phyloP scores from a whole-genome alignment of 2,329 filamentous ascomycete genomes.

The Diaporthe vaccinii region DNA sequence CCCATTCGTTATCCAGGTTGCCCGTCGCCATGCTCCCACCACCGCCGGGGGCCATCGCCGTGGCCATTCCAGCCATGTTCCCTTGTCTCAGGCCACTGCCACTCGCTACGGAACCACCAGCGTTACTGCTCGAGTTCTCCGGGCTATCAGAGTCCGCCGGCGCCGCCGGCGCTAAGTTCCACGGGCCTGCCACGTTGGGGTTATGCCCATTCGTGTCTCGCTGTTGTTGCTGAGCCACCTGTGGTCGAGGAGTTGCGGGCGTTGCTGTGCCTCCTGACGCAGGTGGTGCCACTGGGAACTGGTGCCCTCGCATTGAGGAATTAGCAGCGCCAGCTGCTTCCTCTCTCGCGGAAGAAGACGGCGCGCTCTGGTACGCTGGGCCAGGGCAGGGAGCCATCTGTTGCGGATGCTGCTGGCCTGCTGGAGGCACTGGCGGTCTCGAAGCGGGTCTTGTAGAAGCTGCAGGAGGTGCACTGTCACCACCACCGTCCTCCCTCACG shows the following conservation, averaged over 20 bases:
- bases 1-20: conserved; percentile 34
- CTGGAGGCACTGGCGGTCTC: background rate
- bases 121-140: conserved; percentile 57
- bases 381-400: background rate
- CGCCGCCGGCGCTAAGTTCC: conserved; percentile 56
- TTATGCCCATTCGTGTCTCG: conserved; percentile 40
- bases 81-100: conserved; percentile 33
- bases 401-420: conserved; percentile 23
- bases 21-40: background rate
- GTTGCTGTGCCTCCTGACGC: background rate
- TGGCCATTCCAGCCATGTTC: background rate
- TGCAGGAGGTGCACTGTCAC: too few species aligned
- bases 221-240: conserved; percentile 37
- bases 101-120: conserved; percentile 52
- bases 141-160: conserved; percentile 57
- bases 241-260: background rate
- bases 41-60: conserved; percentile 13
- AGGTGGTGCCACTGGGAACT: background rate
- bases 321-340: background rate
- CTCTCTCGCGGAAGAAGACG: conserved; percentile 1
- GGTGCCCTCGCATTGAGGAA: background rate
- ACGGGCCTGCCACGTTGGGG: conserved; percentile 62
- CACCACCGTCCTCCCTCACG: conserved; percentile 46
- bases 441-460: background rate
- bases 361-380: background rate